Percentiles rank a stretch among this genome's conserved stretches.
Conservation (phyloP, 768 basidiomycete genomes). For the Termitomyces sp. region DNA sequence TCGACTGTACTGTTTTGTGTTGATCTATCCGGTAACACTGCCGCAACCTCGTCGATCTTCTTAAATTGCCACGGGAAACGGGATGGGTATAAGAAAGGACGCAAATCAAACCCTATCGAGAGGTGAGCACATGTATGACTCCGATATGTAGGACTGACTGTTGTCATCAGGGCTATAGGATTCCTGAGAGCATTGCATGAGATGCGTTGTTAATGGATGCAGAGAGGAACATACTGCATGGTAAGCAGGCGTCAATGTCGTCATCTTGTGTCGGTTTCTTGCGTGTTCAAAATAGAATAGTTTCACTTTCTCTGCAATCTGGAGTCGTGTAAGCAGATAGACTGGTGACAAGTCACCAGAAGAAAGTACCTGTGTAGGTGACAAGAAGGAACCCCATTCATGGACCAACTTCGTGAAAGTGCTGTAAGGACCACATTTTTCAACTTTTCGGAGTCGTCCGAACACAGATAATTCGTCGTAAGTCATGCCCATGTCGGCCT, state of each 20-base stretch:
- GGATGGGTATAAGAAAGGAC: slow-evolving; percentile 95
- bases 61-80: slow-evolving; percentile 96
- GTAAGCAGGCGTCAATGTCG: slow-evolving; percentile 89
- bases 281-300: slow-evolving; percentile 97
- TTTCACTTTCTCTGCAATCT: slow-evolving; percentile 98
- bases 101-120: slow-evolving; percentile 80
- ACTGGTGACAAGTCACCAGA: not conserved
- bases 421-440: slow-evolving; percentile 97
- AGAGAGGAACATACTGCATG: slow-evolving; percentile 70
- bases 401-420: slow-evolving; percentile 94
- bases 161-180: slow-evolving; percentile 97
- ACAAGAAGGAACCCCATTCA: slow-evolving; percentile 87
- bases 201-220: not conserved
- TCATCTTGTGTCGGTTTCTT: slow-evolving; percentile 98
- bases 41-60: slow-evolving; percentile 89
- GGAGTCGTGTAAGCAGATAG: not conserved
- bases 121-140: slow-evolving; percentile 16
- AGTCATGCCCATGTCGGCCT: slow-evolving; percentile 99
- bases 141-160: slow-evolving; percentile 46
- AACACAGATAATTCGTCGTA: slow-evolving; percentile 95
- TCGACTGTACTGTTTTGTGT: slow-evolving; percentile 28
- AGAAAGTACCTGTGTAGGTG: slow-evolving; percentile 72
- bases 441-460: slow-evolving; percentile 90
- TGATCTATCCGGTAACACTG: slow-evolving; percentile 71
- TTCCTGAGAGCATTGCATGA: slow-evolving; percentile 50